Evolutionary conservation across 108 stramenopile genomes (phyloP), one percentile per base, ranked within the genome.

Genomic region (Cyclostephanos invisitatus): DNA sequence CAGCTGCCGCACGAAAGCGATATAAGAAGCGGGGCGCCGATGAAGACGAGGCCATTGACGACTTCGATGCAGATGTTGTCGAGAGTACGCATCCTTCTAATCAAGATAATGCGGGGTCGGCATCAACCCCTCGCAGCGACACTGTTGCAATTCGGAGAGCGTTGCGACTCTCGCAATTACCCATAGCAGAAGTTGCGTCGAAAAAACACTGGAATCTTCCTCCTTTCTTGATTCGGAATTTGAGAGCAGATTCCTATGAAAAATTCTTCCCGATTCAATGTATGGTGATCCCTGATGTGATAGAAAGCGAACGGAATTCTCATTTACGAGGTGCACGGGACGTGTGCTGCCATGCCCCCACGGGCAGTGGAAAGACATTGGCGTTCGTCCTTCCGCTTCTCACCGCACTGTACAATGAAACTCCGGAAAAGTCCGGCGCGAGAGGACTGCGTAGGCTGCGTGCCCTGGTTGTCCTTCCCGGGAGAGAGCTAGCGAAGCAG

Each of bases 201-300:
- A 62, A 68, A 58, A 64, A 69, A 48, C 67, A 64, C 48, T 92
- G 88, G 89, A 76, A 80, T 36, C 73, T 94, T 29, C 88, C 91
- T 40, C 77, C 84, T 14, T 94, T 94, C 81, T 69, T 94, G 58
- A 57, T 91, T 0, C 18, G 67, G 4, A 94, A 94, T 40, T 70
- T 94, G 28, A 51, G 79, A 67, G 65, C 63, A 18, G 88, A 91
- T 62, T 87, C 86, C 4, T 88, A 85, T 64, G 63, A 82, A 12
- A 71, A 84, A 44, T 96, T 97, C 73, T 97, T 97, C 63, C 96
- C 98, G 17, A 92, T 98, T 22, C 98, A 98, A 68, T 85, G 89
- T 21, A 73, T 85, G 55, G 88, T 89, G 17, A 86, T 97, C 60
- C 93, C 93, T 2, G 89, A 88, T 81, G 84, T 93, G 10, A 84